Conservation (phyloP, 352 stramenopile genomes). For the Elongisporangium anandrum region DNA sequence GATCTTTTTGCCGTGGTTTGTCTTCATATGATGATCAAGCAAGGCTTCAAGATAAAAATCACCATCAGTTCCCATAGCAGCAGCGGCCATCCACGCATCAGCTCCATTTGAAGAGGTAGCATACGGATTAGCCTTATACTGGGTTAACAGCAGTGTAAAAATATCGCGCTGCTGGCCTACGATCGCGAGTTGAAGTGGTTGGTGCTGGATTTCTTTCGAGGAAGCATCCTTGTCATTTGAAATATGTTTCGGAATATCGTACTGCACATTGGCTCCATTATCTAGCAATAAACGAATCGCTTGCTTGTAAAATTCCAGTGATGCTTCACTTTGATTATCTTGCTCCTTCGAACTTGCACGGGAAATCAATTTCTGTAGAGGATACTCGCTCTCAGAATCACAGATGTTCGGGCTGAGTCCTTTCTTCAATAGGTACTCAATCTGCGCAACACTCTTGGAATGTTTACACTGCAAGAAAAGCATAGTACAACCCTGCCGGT, state of each 20-base stretch:
- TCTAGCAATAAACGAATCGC: slow-evolving; percentile 50
- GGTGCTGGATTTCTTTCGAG: slow-evolving; percentile 11
- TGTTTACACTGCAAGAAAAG: slow-evolving; percentile 78
- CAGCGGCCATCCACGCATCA: slow-evolving; percentile 61
- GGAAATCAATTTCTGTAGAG: slow-evolving; percentile 51
- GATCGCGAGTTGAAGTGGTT: slow-evolving; percentile 67
- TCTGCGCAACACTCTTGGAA: slow-evolving; percentile 48
- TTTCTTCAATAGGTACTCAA: slow-evolving; percentile 69
- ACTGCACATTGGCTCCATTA: slow-evolving; percentile 37
- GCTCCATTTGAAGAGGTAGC: slow-evolving; percentile 33
- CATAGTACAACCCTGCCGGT: slow-evolving; percentile 74
- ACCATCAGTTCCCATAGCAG: slow-evolving; percentile 18
- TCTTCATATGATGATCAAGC: slow-evolving; percentile 36
- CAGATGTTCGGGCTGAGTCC: slow-evolving; percentile 65
- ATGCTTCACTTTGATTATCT: slow-evolving; percentile 7
- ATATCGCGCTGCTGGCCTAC: slow-evolving; percentile 28
- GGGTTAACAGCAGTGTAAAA: slow-evolving; percentile 45
- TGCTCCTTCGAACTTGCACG: slow-evolving; percentile 15
- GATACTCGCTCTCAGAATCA: slow-evolving; percentile 56
- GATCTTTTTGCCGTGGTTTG: slow-evolving; percentile 23
- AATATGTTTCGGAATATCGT: slow-evolving; percentile 29
- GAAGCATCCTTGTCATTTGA: slow-evolving; percentile 7
- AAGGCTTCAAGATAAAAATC: slow-evolving; percentile 48
- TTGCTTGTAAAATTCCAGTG: slow-evolving; percentile 38
- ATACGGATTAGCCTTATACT: slow-evolving; percentile 30